Conservation (phyloP, 257 asterid species). For the Capsicum chinense region DNA sequence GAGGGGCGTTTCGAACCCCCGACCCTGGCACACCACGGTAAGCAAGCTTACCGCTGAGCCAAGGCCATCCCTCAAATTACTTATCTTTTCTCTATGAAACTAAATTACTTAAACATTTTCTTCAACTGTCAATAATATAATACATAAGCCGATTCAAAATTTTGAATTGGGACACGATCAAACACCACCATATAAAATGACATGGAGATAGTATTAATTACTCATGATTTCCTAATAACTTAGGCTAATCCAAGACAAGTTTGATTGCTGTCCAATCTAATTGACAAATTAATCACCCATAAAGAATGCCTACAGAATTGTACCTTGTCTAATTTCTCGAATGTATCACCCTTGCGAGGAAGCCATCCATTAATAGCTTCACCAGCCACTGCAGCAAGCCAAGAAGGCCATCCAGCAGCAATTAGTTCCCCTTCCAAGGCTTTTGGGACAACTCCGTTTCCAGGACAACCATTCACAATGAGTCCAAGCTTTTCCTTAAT, state of each 20-base stretch:
- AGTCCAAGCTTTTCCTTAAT: slow-evolving; percentile 47
- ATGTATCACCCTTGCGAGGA: slow-evolving; percentile 80
- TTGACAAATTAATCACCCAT: slow-evolving; percentile 17
- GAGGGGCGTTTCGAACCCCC: too few species aligned
- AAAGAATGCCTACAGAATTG: slow-evolving; percentile 25
- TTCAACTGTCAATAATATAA: background rate
- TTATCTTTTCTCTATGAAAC: slow-evolving; percentile 14
- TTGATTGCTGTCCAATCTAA: slow-evolving; percentile 1
- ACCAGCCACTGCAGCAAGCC: slow-evolving; percentile 88
- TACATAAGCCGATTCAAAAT: background rate
- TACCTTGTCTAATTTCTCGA: slow-evolving; percentile 94
- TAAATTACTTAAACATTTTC: background rate
- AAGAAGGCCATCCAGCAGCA: slow-evolving; percentile 98
- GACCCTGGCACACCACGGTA: too few species aligned
- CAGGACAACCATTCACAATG: slow-evolving; percentile 48
- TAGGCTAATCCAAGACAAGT: background rate
- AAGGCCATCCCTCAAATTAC: too few species aligned
- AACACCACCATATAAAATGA: background rate
- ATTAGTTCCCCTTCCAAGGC: slow-evolving; percentile 79
- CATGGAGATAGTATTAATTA: background rate
- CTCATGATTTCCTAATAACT: background rate
- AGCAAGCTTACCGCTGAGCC: too few species aligned
- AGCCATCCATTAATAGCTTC: slow-evolving; percentile 93
- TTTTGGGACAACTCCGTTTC: slow-evolving; percentile 59
- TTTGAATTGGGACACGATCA: background rate